Percentiles rank a stretch among this genome's conserved stretches.
These are phyloP conservation scores for Phytophthora ramorum DNA, from an alignment of 352 stramenopile genomes.

Conservation along the genomic window DNA sequence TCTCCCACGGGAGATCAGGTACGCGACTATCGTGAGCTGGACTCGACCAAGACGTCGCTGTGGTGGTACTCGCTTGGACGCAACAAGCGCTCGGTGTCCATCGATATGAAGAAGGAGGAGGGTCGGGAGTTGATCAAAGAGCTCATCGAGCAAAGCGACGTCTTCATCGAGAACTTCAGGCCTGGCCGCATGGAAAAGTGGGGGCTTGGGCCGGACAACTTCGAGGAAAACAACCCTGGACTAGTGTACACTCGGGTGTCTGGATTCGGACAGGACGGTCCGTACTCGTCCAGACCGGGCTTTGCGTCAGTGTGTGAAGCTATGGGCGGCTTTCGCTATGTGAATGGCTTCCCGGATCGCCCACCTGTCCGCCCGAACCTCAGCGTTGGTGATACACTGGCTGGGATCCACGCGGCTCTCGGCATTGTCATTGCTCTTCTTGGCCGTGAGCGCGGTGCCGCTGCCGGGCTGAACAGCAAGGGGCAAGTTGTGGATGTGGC, in stretches of 20 bases:
- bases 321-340: constrained; percentile 87
- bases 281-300: constrained; percentile 77
- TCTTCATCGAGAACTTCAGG: constrained; percentile 91
- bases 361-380: constrained; percentile 84
- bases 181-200: constrained; percentile 90
- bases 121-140: constrained; percentile 74
- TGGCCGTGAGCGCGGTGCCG: constrained; percentile 58
- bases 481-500: constrained; percentile 87
- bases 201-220: constrained; percentile 77
- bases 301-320: constrained; percentile 90
- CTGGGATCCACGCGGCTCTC: constrained; percentile 82
- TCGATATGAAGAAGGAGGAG: constrained; percentile 82
- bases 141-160: constrained; percentile 77
- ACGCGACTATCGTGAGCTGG: constrained; percentile 80
- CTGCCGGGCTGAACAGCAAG: constrained; percentile 25
- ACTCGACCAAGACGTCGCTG: constrained; percentile 76
- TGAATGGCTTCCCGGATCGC: constrained; percentile 87
- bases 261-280: constrained; percentile 84
- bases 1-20: constrained; percentile 85
- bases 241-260: constrained; percentile 88
- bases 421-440: constrained; percentile 85
- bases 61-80: constrained; percentile 91
- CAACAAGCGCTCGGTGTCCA: constrained; percentile 87
- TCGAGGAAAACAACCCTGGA: constrained; percentile 77
- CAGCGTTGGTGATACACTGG: constrained; percentile 85